Base-by-base conservation (phyloP, 805 yeast genomes). In the Candida ortonii region DNA sequence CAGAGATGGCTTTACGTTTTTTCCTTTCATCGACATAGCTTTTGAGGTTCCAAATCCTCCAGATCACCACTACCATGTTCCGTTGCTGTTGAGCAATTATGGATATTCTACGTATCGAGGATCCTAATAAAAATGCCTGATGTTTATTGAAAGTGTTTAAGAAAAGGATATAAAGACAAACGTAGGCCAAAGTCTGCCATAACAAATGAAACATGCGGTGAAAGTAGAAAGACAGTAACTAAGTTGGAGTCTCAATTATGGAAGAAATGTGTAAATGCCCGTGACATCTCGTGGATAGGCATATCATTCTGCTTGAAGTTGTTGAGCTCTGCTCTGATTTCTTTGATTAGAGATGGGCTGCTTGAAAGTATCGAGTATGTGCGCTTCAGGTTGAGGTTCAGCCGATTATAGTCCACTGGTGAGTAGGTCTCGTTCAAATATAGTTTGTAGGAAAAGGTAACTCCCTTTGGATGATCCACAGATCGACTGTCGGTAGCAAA, bases 51-150 rank as follows among this genome's bases (percentile, higher is more conserved):
- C 70, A 6, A 67, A 69, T 43, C 83, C 84, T 0, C 80, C 86
- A 0, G 86, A 80, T 40, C 65, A 74, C 23, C 97, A 89, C 57
- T 89, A 87, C 60, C 97, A 89, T 56, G 82, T 89, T 35, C 97
- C 97, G 0, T 63, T 89, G 42, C 69, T 89, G 34, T 65, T 89
- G 38, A 79, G 95, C 27, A 86, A 86, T 53, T 86, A 82, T 61
- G 82, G 95, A 21, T 89, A 88, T 63, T 77, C 95, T 5, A 89
- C 97, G 0, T 89, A 89, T 64, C 72, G 97, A 37, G 97, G 97
- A 10, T 52, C 59, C 16, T 55, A 32, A 39, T 7, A 9, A 18
- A n/a, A 19, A 16, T 22, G 21, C 25, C 22, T 20, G 12, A 8
- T 24, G n/a, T 7, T 17, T 6, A 6, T 19, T 11, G 15, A 26